Evolutionary conservation across 2,329 filamentous ascomycete genomes (phyloP).

Genomic region (Pseudofabraea citricarpa): DNA sequence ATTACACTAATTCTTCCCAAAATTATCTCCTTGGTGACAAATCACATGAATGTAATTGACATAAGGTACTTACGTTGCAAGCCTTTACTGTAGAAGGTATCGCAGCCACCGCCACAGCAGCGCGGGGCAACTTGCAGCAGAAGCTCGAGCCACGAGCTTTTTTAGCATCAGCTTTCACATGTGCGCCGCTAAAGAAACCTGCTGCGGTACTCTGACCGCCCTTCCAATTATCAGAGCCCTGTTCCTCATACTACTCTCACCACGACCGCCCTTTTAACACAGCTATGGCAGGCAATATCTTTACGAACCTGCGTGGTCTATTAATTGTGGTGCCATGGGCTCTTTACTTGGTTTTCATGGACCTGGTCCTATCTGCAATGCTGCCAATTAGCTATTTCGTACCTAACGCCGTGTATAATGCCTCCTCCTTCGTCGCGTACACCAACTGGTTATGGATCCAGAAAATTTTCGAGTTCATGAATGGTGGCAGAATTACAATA

Average conservation of each 20-base stretch:
- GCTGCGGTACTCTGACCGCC: conserved; percentile 1
- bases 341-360: conserved; percentile 44
- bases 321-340: conserved; percentile 46
- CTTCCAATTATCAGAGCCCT: too few species aligned
- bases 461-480: conserved; percentile 47
- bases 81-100: too few species aligned
- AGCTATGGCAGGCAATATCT: conserved; percentile 10
- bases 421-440: conserved; percentile 49
- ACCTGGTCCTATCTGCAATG: conserved; percentile 44
- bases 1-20: too few species aligned
- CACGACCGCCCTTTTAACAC: not conserved
- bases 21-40: too few species aligned
- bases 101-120: too few species aligned
- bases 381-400: conserved; percentile 41
- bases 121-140: too few species aligned
- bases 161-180: too few species aligned
- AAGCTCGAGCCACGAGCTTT: too few species aligned
- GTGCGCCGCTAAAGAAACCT: too few species aligned
- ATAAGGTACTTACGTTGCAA: too few species aligned
- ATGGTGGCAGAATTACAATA: conserved; percentile 47
- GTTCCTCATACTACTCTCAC: too few species aligned
- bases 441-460: conserved; percentile 55
- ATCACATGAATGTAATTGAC: too few species aligned
- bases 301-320: conserved; percentile 37
- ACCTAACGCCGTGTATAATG: conserved; percentile 46